phyloP scores from a whole-genome alignment of 2,329 filamentous ascomycete species.

The Colletotrichum simmondsii region DNA sequence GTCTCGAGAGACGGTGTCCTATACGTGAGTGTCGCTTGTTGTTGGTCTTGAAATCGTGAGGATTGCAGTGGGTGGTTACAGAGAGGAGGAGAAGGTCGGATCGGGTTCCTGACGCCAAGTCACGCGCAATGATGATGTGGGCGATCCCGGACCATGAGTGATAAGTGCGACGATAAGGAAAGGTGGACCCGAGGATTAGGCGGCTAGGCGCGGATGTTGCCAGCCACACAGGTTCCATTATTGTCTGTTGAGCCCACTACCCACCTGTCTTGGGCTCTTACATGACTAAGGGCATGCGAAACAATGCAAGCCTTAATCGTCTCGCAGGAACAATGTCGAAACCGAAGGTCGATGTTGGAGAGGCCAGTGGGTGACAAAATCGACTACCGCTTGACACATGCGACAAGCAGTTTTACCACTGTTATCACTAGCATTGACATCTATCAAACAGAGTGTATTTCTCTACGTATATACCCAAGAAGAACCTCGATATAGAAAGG shows the following conservation, averaged over 20 bases:
- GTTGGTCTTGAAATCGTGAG: not conserved
- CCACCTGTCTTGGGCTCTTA: not conserved
- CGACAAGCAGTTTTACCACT: no score
- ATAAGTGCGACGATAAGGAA: slow-evolving; percentile 20
- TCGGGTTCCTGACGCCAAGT: slow-evolving; percentile 35
- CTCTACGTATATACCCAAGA: no score
- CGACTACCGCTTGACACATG: no score
- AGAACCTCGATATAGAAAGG: no score
- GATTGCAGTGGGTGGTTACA: slow-evolving; percentile 9
- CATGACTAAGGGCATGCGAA: not conserved
- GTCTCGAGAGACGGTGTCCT: not conserved
- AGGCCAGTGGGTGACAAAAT: not conserved
- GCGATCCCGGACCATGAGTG: slow-evolving; percentile 30
- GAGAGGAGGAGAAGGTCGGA: slow-evolving; percentile 29
- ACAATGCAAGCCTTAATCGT: slow-evolving; percentile 16
- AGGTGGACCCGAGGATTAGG: slow-evolving; percentile 9
- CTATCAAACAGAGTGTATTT: no score
- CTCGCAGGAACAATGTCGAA: slow-evolving; percentile 4
- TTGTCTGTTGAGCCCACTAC: not conserved
- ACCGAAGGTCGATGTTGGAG: not conserved
- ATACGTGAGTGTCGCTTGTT: not conserved
- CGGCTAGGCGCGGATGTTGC: slow-evolving; percentile 19
- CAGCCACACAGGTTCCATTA: not conserved
- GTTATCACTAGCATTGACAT: no score
- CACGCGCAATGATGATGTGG: slow-evolving; percentile 36